Evolutionary conservation across 2,329 filamentous ascomycete genomes (phyloP).

Genomic region (Ceratocystis cubensis): DNA sequence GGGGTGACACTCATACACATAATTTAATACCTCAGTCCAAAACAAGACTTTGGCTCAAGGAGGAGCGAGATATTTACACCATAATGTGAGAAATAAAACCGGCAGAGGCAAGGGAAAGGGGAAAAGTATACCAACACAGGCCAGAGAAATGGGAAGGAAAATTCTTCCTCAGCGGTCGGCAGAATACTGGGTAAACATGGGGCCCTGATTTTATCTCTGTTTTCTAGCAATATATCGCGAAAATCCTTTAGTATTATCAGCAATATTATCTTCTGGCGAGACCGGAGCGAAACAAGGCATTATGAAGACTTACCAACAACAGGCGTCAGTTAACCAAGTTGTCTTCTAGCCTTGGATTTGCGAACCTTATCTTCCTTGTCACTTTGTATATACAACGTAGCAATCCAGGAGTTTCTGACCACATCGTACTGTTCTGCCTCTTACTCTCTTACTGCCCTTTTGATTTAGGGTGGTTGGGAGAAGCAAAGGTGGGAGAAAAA

Average conservation of each 20-base stretch:
- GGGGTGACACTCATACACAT: no score
- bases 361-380: not conserved
- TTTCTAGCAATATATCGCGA: no score
- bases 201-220: not conserved
- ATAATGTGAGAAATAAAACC: no score
- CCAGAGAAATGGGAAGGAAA: no score
- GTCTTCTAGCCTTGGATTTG: not conserved
- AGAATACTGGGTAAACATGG: no score
- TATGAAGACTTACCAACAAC: no score
- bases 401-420: not conserved
- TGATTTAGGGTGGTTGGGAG: slow-evolving; percentile 5
- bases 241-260: not conserved
- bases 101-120: no score
- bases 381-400: not conserved
- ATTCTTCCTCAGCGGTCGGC: no score
- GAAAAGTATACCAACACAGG: no score
- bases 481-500: not conserved
- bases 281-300: not conserved
- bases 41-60: no score
- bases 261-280: not conserved
- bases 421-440: not conserved
- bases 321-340: not conserved
- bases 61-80: no score
- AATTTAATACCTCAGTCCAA: no score
- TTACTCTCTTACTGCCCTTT: not conserved